Evolutionary conservation across 2,329 filamentous ascomycete species (phyloP).

Genomic region (Pestalotiopsis sp.): DNA sequence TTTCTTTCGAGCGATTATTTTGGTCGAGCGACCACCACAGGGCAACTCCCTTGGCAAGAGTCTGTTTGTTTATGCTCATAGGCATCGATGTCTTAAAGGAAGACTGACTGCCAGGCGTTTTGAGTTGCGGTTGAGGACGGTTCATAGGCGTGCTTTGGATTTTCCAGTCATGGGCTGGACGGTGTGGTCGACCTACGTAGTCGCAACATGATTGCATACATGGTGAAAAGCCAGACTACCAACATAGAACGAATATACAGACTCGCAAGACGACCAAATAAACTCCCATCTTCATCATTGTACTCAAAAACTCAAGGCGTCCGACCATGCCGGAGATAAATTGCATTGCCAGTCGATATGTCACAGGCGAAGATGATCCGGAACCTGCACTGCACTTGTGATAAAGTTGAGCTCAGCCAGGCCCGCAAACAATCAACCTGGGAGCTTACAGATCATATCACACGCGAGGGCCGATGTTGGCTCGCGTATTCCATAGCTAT

Average conservation of each 20-base stretch:
- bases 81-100: background rate
- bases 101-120: constrained; percentile 2
- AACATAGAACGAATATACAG: constrained; percentile 9
- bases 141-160: background rate
- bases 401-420: too few relatives aligned
- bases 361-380: too few relatives aligned
- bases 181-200: background rate
- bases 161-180: background rate
- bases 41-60: background rate
- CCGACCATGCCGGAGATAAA: too few relatives aligned
- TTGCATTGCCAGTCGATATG: too few relatives aligned
- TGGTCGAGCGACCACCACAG: background rate
- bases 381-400: too few relatives aligned
- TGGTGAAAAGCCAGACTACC: background rate
- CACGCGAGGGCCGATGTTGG: background rate
- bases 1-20: background rate
- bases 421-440: too few relatives aligned
- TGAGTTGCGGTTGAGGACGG: background rate
- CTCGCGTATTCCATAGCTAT: background rate
- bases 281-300: background rate
- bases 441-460: background rate
- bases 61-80: background rate
- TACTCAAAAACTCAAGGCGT: too few relatives aligned
- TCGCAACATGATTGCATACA: background rate
- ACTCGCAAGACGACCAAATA: background rate